Conservation (phyloP, 1,284 basidiomycete species). For the Heterobasidion occidentale region DNA sequence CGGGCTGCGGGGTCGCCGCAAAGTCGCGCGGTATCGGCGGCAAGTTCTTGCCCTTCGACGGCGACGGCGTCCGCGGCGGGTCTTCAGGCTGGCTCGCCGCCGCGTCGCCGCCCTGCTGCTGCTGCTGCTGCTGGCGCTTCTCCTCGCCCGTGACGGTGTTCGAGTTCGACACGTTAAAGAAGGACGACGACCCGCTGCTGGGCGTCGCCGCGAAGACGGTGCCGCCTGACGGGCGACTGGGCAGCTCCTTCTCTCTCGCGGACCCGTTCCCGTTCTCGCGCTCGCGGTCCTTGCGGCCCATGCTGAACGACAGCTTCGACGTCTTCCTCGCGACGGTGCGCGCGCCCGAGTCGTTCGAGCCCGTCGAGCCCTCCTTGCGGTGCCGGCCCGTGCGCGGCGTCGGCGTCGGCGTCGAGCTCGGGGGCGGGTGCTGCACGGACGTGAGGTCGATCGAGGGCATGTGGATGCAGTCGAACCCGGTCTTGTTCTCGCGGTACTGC, state of each 20-base stretch:
- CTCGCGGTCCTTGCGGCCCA: slow-evolving; percentile 36
- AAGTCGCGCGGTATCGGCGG: slow-evolving; percentile 71
- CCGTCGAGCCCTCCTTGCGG: slow-evolving; percentile 40
- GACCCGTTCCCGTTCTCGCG: slow-evolving; percentile 36
- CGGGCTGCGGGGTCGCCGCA: slow-evolving; percentile 25
- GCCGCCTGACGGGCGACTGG: slow-evolving; percentile 43
- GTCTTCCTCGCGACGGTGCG: slow-evolving; percentile 63
- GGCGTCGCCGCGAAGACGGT: slow-evolving; percentile 50
- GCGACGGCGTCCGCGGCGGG: slow-evolving; percentile 28
- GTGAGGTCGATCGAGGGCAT: slow-evolving; percentile 87
- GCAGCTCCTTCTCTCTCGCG: slow-evolving; percentile 36
- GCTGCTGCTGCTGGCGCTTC: slow-evolving; percentile 21
- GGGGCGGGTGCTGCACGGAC: slow-evolving; percentile 44
- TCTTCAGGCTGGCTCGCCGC: slow-evolving; percentile 25
- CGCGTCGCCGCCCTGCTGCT: slow-evolving; percentile 21
- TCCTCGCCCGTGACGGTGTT: slow-evolving; percentile 37
- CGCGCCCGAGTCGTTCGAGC: slow-evolving; percentile 39
- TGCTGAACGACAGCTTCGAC: slow-evolving; percentile 65
- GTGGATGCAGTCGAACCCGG: slow-evolving; percentile 95
- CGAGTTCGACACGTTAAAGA: slow-evolving; percentile 62
- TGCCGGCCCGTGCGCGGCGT: slow-evolving; percentile 26
- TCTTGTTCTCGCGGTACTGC: slow-evolving; percentile 84
- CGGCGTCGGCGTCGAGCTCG: slow-evolving; percentile 12
- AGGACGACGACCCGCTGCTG: slow-evolving; percentile 71
- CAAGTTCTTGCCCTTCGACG: slow-evolving; percentile 49